Conservation (phyloP, 768 basidiomycete species). For the Mycena metata region DNA sequence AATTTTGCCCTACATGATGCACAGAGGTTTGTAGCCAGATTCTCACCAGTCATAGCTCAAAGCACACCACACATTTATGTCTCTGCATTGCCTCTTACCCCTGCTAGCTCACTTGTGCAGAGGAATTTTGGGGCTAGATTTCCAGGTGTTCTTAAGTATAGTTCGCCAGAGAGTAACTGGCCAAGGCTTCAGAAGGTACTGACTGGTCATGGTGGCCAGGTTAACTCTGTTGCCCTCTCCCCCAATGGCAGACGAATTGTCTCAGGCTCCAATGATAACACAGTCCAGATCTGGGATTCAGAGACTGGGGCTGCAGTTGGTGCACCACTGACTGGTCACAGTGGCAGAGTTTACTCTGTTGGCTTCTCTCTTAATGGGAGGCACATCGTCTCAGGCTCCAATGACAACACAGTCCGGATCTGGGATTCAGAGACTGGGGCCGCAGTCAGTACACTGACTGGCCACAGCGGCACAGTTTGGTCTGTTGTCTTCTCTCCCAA, state of each 20-base stretch:
- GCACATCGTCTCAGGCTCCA: neutral
- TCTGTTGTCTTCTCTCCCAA: neutral
- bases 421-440: neutral
- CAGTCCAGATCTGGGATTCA: slow-evolving; percentile 1
- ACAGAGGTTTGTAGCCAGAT: neutral
- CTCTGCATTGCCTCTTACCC: neutral
- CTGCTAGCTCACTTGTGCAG: neutral
- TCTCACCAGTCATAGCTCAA: neutral
- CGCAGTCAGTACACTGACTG: neutral
- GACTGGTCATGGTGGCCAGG: neutral
- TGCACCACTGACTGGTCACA: neutral
- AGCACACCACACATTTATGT: slow-evolving; percentile 1
- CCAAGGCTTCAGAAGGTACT: neutral
- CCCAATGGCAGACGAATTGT: neutral
- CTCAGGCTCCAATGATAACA: neutral
- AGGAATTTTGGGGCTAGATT: neutral
- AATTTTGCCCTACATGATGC: neutral
- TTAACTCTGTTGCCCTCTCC: neutral
- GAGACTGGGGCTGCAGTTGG: no score
- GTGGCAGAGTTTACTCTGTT: neutral
- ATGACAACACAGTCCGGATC: neutral
- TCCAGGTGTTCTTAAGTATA: neutral
- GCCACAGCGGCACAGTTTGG: neutral
- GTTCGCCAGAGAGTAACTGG: neutral
- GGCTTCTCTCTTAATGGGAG: neutral